A percentile compares a stretch with the other conserved stretches of the same genome.
Evolutionary conservation across 2,329 filamentous ascomycete genomes (phyloP).

Genomic region (Uncinocarpus reesii): DNA sequence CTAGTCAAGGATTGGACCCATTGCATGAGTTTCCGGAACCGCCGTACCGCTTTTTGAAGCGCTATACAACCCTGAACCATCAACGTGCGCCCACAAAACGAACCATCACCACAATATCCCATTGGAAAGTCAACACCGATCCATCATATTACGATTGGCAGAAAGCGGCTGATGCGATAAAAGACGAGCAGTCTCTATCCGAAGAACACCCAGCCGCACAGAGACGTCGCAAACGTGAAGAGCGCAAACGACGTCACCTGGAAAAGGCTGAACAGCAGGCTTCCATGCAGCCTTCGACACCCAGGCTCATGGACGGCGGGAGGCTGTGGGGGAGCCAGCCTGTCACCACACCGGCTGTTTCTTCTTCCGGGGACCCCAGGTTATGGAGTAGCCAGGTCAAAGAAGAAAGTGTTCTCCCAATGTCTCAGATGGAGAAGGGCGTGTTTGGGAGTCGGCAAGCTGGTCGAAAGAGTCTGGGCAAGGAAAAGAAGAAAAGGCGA

Average conservation of each 20-base stretch:
- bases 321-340: constrained; percentile 16
- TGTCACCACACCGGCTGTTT: neutral
- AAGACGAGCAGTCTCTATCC: constrained; percentile 13
- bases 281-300: neutral
- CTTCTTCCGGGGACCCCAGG: neutral
- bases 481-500: constrained; percentile 32
- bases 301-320: neutral
- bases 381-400: constrained; percentile 29
- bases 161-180: constrained; percentile 17
- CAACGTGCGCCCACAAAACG: constrained; percentile 20
- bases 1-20: neutral
- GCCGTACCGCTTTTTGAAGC: constrained; percentile 18
- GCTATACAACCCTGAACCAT: constrained; percentile 24
- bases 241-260: constrained; percentile 1
- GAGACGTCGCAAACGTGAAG: constrained; percentile 13
- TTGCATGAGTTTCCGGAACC: neutral
- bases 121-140: constrained; percentile 29
- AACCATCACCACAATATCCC: constrained; percentile 26
- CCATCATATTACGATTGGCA: constrained; percentile 30
- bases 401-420: constrained; percentile 30
- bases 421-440: constrained; percentile 34
- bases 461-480: constrained; percentile 22
- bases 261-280: constrained; percentile 3
- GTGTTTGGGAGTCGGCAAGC: constrained; percentile 30
- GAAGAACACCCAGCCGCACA: neutral